Base-by-base conservation (phyloP, 1,284 basidiomycete species). In the Irpex rosettiformis region DNA sequence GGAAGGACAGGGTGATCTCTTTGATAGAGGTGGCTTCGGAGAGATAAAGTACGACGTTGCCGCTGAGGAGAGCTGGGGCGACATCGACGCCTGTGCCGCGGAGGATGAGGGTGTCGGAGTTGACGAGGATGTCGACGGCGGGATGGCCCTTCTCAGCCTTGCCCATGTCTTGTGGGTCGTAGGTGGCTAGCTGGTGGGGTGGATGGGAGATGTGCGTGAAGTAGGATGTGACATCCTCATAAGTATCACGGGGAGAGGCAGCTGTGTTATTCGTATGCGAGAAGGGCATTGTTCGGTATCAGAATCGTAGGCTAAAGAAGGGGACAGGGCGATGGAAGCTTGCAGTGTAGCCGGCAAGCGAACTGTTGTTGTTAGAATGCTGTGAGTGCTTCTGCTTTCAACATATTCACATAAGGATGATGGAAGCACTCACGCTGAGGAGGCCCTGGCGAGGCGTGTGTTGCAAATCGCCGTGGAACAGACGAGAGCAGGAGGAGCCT, bases 51-150 rank as follows among this genome's bases (percentile, higher is more conserved):
- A 87, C 80, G 67, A 97, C 82, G 69, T 89, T 80, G 8, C 94
- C 94, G 52, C 82, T 82, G 60, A 93, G 83, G 11, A 83, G 72
- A 11, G 87, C 84, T 4, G 93, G 88, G 67, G 93, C 89, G 67
- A 93, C 89, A 63, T 95, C 92, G 64, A 85, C 83, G 42, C 92
- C 91, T 21, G 88, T 87, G 55, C 94, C 94, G 63, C 86, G 83
- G 67, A 96, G 81, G 56, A 80, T 78, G 64, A 96, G 75, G 63
- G 77, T 78, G 51, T 90, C 87, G 11, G 80, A 78, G 71, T 90
- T 85, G 62, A 95, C 82, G 55, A 85, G 67, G 66, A 96, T 89
- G 65, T 93, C 90, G 62, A 96, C 77, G 48, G 77, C 79, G 24
- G 81, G 77, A 29, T 69, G 69, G 37, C 59, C 58, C 56, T 77